phyloP scores from a whole-genome alignment of 345 rosid genomes.

The Populus pruinosa region DNA sequence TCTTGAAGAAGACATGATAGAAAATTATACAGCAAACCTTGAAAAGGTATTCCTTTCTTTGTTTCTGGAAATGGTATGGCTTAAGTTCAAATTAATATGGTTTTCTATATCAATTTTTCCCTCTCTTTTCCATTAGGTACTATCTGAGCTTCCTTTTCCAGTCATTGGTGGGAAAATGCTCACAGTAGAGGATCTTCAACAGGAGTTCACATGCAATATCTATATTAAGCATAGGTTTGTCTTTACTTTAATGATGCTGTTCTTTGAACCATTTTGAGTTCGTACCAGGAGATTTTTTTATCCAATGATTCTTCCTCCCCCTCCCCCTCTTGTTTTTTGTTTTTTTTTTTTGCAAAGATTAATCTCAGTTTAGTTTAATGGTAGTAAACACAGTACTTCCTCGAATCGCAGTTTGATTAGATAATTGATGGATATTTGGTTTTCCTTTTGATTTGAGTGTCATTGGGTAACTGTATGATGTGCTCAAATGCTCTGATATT shows the following conservation, averaged over 20 bases:
- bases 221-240: constrained; percentile 85
- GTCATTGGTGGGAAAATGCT: constrained; percentile 67
- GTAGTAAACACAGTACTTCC: neutral
- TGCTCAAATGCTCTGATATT: neutral
- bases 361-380: neutral
- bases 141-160: constrained; percentile 81
- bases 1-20: constrained; percentile 72
- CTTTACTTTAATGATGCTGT: neutral
- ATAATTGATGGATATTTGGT: neutral
- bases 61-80: neutral
- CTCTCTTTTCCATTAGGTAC: constrained; percentile 38
- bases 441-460: neutral
- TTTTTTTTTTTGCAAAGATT: neutral
- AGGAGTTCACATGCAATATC: constrained; percentile 80
- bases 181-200: constrained; percentile 84
- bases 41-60: constrained; percentile 58
- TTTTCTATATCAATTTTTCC: constrained; percentile 1
- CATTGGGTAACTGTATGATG: neutral
- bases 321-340: no score
- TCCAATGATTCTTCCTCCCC: neutral
- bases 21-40: constrained; percentile 81
- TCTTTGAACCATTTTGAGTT: neutral
- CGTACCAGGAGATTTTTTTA: neutral
- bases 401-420: neutral
- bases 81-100: neutral